Evolutionary conservation across 768 basidiomycete species (phyloP).

Genomic region (Lactifluus piperatus): DNA sequence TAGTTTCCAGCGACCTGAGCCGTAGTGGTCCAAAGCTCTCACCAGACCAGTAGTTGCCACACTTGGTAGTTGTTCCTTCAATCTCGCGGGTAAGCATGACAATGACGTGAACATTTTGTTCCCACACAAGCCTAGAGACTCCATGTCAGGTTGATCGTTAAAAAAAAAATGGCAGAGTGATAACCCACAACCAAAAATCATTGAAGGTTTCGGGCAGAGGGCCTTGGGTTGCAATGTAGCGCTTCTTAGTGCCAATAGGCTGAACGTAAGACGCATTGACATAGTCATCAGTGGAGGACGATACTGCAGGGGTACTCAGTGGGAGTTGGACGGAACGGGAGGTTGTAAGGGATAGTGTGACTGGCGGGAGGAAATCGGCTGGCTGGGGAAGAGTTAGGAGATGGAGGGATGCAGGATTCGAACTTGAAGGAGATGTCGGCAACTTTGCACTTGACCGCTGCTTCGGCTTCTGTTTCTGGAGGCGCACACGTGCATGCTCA

Average conservation of each 20-base stretch:
- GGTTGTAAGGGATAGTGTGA: neutral
- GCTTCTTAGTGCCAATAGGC: conserved; percentile 68
- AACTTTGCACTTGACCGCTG: neutral
- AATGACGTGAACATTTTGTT: conserved; percentile 90
- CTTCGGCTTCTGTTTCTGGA: conserved; percentile 28
- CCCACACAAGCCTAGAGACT: conserved; percentile 66
- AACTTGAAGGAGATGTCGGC: neutral
- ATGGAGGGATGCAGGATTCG: conserved; percentile 8
- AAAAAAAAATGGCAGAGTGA: neutral
- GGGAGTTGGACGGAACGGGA: conserved; percentile 10
- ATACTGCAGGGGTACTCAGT: conserved; percentile 7
- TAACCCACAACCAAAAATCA: conserved; percentile 89
- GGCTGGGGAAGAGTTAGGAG: conserved; percentile 11
- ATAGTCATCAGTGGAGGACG: conserved; percentile 66
- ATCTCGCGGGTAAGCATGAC: conserved; percentile 94
- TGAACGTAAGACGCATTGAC: conserved; percentile 93
- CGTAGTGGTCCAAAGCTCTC: conserved; percentile 61
- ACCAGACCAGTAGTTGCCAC: conserved; percentile 82
- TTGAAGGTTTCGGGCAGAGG: conserved; percentile 81
- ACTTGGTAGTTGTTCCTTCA: conserved; percentile 84
- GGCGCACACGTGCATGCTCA: conserved; percentile 83
- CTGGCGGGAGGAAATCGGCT: conserved; percentile 16
- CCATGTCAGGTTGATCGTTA: neutral
- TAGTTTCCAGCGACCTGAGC: conserved; percentile 43
- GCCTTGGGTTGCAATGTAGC: conserved; percentile 95